Percentiles rank a stretch among this genome's conserved stretches.
Conservation (phyloP, 2,329 filamentous ascomycete genomes). For the Juglanconis sp. region DNA sequence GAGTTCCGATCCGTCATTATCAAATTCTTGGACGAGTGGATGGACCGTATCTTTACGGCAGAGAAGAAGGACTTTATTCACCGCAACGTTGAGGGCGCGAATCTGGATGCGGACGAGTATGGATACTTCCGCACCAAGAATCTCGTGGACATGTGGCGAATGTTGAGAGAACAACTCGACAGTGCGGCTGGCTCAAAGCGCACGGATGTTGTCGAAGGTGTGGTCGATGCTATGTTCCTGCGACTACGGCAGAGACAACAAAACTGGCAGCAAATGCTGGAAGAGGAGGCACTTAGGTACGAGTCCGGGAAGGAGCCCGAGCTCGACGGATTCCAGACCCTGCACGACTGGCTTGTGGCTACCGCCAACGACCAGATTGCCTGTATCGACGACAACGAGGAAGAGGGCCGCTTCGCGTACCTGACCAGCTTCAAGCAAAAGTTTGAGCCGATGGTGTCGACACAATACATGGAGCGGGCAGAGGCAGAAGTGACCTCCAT, state of each 20-base stretch:
- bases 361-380: conserved; percentile 98
- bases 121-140: conserved; percentile 91
- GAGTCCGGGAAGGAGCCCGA: conserved; percentile 53
- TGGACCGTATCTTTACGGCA: conserved; percentile 82
- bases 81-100: conserved; percentile 67
- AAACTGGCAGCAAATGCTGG: conserved; percentile 82
- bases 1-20: conserved; percentile 96
- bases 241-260: conserved; percentile 79
- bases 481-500: conserved; percentile 70
- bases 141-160: conserved; percentile 92
- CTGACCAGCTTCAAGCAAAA: conserved; percentile 82
- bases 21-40: conserved; percentile 94
- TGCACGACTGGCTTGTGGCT: conserved; percentile 95
- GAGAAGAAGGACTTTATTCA: conserved; percentile 80
- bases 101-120: conserved; percentile 82
- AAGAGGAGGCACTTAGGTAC: conserved; percentile 78
- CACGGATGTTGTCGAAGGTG: conserved; percentile 87
- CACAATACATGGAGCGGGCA: conserved; percentile 74
- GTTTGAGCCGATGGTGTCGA: conserved; percentile 75
- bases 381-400: conserved; percentile 89
- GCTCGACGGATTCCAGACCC: conserved; percentile 67
- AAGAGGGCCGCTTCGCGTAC: conserved; percentile 73
- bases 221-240: conserved; percentile 93
- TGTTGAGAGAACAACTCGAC: conserved; percentile 89
- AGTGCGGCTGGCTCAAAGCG: conserved; percentile 82